phyloP scores from a whole-genome alignment of 2,329 filamentous ascomycete genomes.

The Monilinia fructicola region DNA sequence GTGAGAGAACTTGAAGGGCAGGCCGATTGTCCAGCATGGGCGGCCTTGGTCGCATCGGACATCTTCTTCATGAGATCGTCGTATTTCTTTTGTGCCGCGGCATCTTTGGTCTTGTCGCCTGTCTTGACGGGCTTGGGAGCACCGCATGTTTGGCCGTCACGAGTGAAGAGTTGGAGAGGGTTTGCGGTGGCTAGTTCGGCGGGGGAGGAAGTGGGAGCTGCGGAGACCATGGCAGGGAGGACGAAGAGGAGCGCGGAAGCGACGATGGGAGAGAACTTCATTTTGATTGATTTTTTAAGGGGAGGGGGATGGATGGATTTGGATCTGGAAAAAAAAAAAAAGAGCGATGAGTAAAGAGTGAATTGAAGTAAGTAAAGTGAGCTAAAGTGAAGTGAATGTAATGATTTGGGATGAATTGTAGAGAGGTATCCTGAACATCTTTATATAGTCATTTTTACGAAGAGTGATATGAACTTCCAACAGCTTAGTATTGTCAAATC shows the following conservation, averaged over 20 bases:
- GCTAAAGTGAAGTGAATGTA: neutral
- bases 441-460: neutral
- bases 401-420: too few species aligned
- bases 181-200: neutral
- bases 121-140: neutral
- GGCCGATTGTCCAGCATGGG: neutral
- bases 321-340: neutral
- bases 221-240: conserved; percentile 13
- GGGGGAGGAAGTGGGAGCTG: conserved; percentile 3
- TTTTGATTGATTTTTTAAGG: neutral
- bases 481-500: neutral
- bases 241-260: conserved; percentile 3
- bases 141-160: conserved; percentile 3
- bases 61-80: neutral
- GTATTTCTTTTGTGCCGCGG: neutral
- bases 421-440: neutral
- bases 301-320: neutral
- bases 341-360: neutral
- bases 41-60: neutral
- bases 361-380: neutral
- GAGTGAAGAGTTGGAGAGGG: neutral
- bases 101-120: conserved; percentile 1
- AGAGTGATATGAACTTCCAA: neutral
- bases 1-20: neutral
- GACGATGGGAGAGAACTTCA: conserved; percentile 6